These are phyloP conservation scores for Aspergillus fumigatus DNA, from an alignment of 2,329 filamentous ascomycete species.

Conservation along the genomic window DNA sequence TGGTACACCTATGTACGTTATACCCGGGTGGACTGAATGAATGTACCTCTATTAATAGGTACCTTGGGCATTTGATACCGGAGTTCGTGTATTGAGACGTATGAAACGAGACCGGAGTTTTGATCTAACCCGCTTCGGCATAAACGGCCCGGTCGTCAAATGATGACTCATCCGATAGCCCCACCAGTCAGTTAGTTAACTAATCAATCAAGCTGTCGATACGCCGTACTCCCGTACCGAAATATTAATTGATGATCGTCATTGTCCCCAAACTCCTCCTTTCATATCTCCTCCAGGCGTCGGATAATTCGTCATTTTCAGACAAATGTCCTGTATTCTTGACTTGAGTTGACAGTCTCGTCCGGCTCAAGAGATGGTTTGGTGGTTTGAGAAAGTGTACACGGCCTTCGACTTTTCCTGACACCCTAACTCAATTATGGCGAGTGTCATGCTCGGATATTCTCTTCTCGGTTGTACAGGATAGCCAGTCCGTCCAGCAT, in stretches of 20 bases:
- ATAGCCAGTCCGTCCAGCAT: background rate
- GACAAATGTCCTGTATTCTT: background rate
- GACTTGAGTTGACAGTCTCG: background rate
- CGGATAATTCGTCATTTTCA: background rate
- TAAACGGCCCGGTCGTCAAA: background rate
- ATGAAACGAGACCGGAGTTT: background rate
- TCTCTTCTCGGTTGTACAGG: background rate
- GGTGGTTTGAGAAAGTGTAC: background rate
- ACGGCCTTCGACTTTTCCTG: slow-evolving; percentile 3
- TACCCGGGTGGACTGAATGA: too few species aligned
- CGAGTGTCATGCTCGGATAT: slow-evolving; percentile 14
- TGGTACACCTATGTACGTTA: too few species aligned
- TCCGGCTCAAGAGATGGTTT: background rate
- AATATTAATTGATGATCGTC: background rate
- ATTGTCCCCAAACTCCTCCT: background rate
- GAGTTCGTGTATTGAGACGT: background rate
- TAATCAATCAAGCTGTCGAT: too few species aligned
- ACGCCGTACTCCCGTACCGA: too few species aligned
- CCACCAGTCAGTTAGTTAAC: background rate
- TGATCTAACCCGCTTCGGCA: background rate
- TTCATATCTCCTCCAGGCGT: background rate
- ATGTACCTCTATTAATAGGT: too few species aligned
- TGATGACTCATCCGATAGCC: background rate
- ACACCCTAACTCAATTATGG: slow-evolving; percentile 12
- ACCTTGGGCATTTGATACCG: background rate